These are phyloP conservation scores for Omphalea diandra DNA, from an alignment of 441 rosid genomes.

Conservation along the genomic window DNA sequence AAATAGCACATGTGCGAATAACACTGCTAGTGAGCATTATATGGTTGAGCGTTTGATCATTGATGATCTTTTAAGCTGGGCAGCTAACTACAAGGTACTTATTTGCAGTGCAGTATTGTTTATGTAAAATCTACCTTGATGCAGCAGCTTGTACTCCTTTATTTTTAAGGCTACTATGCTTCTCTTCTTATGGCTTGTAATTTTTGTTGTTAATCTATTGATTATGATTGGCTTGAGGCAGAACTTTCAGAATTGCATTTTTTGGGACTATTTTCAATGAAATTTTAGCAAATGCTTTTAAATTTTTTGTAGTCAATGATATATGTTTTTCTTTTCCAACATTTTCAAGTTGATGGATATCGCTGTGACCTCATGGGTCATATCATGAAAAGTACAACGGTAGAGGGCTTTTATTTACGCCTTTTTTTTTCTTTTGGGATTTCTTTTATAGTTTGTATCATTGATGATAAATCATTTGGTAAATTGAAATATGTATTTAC, in stretches of 20 bases:
- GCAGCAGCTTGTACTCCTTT: not conserved
- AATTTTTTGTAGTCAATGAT: constrained; percentile 22
- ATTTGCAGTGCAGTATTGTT: not conserved
- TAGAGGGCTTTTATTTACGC: constrained; percentile 36
- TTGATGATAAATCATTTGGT: not conserved
- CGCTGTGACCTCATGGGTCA: constrained; percentile 99
- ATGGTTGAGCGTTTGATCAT: constrained; percentile 89
- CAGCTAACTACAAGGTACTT: constrained; percentile 81
- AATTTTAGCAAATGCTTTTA: constrained; percentile 11
- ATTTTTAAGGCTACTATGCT: constrained; percentile 3
- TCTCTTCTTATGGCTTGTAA: not conserved
- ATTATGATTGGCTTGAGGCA: constrained; percentile 3
- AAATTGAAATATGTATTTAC: not conserved
- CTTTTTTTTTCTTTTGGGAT: constrained; percentile 3
- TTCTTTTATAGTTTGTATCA: not conserved
- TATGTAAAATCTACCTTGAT: constrained; percentile 12
- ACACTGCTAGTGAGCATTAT: constrained; percentile 98
- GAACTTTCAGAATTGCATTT: not conserved
- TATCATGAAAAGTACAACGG: constrained; percentile 90
- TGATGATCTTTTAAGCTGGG: constrained; percentile 92
- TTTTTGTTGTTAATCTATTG: not conserved
- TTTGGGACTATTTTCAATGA: not conserved
- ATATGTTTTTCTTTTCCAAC: constrained; percentile 1
- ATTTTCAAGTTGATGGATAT: constrained; percentile 87
- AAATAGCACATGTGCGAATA: constrained; percentile 85